phyloP scores from a whole-genome alignment of 176 grass and related monocot species.

The Poa pratensis region DNA sequence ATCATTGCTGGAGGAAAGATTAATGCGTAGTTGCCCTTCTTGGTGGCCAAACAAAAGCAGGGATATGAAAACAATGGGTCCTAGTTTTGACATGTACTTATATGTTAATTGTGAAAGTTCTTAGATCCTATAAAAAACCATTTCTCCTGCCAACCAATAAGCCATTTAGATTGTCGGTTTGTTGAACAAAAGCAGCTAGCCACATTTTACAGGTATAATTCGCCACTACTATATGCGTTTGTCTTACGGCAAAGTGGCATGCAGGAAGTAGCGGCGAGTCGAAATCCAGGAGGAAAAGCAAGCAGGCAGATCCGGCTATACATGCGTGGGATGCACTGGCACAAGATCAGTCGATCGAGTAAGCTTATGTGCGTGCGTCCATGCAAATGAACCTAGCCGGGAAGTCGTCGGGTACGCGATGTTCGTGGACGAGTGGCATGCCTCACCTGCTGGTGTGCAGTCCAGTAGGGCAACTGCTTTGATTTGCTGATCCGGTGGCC shows the following conservation, averaged over 20 bases:
- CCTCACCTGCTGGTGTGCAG: not conserved
- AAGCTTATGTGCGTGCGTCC: not conserved
- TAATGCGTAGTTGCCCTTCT: not conserved
- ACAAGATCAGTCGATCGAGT: slow-evolving; percentile 11
- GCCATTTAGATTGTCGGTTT: not conserved
- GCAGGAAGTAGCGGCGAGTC: not conserved
- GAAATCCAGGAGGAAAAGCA: slow-evolving; percentile 13
- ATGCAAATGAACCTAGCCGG: slow-evolving; percentile 32
- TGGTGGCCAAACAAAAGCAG: not conserved
- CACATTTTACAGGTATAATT: not conserved
- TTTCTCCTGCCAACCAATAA: not conserved
- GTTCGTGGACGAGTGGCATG: not conserved
- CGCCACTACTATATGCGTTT: not conserved
- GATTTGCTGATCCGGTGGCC: not conserved
- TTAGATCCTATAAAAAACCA: not conserved
- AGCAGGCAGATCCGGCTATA: not conserved
- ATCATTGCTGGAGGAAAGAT: not conserved
- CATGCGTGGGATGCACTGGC: slow-evolving; percentile 29
- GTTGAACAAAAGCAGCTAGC: not conserved
- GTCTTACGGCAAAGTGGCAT: not conserved
- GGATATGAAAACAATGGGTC: not conserved
- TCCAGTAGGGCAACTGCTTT: slow-evolving; percentile 15
- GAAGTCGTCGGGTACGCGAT: slow-evolving; percentile 17
- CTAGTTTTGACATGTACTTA: not conserved
- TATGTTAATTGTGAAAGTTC: not conserved